phyloP scores from a whole-genome alignment of 257 asterid genomes.

The Verbascum thapsus region DNA sequence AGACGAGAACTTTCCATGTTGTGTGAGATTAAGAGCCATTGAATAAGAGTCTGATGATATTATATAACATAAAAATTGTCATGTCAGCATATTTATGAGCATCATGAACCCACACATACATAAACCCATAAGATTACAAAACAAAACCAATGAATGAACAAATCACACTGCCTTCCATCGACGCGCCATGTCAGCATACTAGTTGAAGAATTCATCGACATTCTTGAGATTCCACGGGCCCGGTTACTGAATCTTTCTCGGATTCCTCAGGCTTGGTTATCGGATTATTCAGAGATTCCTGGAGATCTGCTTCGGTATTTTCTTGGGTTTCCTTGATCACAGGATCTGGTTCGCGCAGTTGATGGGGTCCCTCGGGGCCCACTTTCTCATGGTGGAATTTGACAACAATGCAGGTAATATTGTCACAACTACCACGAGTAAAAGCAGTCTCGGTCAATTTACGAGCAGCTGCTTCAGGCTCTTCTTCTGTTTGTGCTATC shows the following conservation, averaged over 20 bases:
- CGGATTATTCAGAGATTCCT: too few relatives aligned
- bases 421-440: conserved; percentile 94
- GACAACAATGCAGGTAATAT: conserved; percentile 95
- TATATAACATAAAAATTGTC: too few relatives aligned
- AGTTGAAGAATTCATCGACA: conserved; percentile 33
- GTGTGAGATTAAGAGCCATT: too few relatives aligned
- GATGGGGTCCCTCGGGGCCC: conserved; percentile 35
- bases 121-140: conserved; percentile 33
- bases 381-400: conserved; percentile 64
- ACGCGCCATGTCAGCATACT: conserved; percentile 13
- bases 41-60: too few relatives aligned
- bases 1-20: too few relatives aligned
- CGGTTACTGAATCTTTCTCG: too few relatives aligned
- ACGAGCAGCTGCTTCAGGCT: conserved; percentile 85
- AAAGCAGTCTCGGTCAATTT: conserved; percentile 94
- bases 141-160: conserved; percentile 50
- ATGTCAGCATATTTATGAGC: conserved; percentile 22
- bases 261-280: too few relatives aligned
- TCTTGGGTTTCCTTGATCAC: conserved; percentile 22
- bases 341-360: conserved; percentile 14
- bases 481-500: conserved; percentile 77
- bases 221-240: conserved; percentile 26
- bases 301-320: conserved; percentile 4
- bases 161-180: conserved; percentile 33
- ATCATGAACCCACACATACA: conserved; percentile 23